Evolutionary conservation across 2,329 filamentous ascomycete species (phyloP).

Genomic region (Fusarium proliferatum): DNA sequence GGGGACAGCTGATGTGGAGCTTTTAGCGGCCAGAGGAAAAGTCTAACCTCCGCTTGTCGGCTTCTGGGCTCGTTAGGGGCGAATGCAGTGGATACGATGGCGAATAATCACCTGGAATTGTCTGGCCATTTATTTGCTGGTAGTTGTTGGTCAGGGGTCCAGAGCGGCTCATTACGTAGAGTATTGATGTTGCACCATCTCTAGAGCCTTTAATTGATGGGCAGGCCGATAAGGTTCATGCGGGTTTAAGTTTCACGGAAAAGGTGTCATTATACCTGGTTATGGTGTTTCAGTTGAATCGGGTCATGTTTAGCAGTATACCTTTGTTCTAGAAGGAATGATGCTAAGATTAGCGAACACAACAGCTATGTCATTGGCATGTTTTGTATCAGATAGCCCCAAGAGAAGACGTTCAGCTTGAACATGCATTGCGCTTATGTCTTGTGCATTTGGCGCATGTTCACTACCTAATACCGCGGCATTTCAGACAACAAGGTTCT

Average conservation of each 20-base stretch:
- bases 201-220: background rate
- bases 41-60: constrained; percentile 2
- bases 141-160: background rate
- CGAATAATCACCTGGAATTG: background rate
- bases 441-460: background rate
- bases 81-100: background rate
- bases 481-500: background rate
- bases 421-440: background rate
- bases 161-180: background rate
- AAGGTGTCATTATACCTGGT: background rate
- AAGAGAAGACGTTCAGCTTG: too few relatives aligned
- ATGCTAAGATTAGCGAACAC: fast-evolving
- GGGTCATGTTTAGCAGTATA: background rate
- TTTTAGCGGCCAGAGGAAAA: background rate
- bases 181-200: background rate
- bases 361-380: fast-evolving
- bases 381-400: fast-evolving
- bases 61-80: background rate
- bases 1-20: background rate
- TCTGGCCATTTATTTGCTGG: background rate
- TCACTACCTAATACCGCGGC: background rate
- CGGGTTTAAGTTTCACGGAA: background rate
- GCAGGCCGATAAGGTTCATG: background rate
- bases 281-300: background rate
- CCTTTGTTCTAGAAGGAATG: background rate